Evolutionary conservation across 176 grass and related monocot species (phyloP).

Genomic region (Cenchrus purpureus): DNA sequence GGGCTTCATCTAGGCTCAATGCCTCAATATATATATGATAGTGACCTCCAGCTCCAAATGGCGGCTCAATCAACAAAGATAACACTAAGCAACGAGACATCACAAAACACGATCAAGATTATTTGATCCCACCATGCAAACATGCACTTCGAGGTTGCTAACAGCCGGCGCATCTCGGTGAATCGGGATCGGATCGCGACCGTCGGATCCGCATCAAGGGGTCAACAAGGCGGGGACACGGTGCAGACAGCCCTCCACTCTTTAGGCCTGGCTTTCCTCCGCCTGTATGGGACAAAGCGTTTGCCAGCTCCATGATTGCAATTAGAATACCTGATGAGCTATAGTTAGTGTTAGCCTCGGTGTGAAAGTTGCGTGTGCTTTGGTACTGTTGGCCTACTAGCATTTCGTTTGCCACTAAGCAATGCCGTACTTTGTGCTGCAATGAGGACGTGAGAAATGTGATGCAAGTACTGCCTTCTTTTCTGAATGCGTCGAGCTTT

Average conservation of each 20-base stretch:
- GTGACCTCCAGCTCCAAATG: conserved; percentile 26
- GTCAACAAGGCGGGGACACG: conserved; percentile 20
- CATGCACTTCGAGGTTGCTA: conserved; percentile 13
- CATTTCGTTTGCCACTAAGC: neutral
- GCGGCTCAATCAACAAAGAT: conserved; percentile 9
- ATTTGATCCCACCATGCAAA: conserved; percentile 18
- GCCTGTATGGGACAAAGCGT: conserved; percentile 8
- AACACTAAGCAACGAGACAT: conserved; percentile 13
- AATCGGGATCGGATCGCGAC: neutral
- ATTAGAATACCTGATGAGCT: conserved; percentile 37
- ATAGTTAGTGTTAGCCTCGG: conserved; percentile 8
- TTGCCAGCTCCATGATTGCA: conserved; percentile 24
- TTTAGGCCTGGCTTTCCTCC: conserved; percentile 41
- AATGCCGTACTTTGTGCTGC: conserved; percentile 18
- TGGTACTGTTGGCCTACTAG: conserved; percentile 37
- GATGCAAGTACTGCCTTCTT: neutral
- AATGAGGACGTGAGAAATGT: conserved; percentile 36
- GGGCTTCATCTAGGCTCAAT: neutral
- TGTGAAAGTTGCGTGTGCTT: conserved; percentile 36
- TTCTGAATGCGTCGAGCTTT: conserved; percentile 23
- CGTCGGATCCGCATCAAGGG: conserved; percentile 8
- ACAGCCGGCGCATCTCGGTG: conserved; percentile 1
- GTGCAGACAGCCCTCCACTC: conserved; percentile 31
- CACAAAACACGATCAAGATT: neutral
- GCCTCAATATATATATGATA: neutral